phyloP scores from a whole-genome alignment of 495 filamentous ascomycete species.

The Penicillium canariense region DNA sequence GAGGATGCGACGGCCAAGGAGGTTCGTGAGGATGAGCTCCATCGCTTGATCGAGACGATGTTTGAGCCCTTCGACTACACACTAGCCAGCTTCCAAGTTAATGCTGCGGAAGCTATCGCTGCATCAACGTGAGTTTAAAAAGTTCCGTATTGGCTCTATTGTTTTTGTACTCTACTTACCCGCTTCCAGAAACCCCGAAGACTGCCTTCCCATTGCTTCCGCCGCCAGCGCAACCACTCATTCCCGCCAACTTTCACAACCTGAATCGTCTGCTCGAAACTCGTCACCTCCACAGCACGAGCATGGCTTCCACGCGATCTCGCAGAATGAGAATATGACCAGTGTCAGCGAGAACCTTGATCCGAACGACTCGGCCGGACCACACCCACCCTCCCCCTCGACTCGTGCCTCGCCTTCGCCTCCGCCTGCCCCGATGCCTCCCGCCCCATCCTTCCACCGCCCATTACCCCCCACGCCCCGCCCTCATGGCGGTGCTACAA shows the following conservation, averaged over 20 bases:
- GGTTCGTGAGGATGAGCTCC: constrained; percentile 89
- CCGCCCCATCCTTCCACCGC: constrained; percentile 38
- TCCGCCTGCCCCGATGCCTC: constrained; percentile 32
- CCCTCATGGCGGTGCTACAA: constrained; percentile 34
- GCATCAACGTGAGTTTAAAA: constrained; percentile 30
- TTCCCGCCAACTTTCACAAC: constrained; percentile 40
- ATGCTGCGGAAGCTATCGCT: constrained; percentile 44
- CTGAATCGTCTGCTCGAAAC: constrained; percentile 28
- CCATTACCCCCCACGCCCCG: constrained; percentile 31
- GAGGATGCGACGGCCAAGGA: constrained; percentile 96
- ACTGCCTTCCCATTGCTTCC: constrained; percentile 32
- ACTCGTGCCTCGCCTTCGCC: constrained; percentile 25
- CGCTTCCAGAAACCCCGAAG: constrained; percentile 40
- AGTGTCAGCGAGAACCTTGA: constrained; percentile 31
- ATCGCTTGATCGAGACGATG: constrained; percentile 89
- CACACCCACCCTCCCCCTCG: constrained; percentile 26
- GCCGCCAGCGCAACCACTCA: constrained; percentile 32
- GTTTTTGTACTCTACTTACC: not conserved
- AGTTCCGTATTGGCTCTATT: not conserved
- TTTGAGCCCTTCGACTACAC: constrained; percentile 98
- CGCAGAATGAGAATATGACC: constrained; percentile 25
- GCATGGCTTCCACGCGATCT: constrained; percentile 22
- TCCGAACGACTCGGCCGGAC: constrained; percentile 28
- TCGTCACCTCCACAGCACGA: constrained; percentile 32
- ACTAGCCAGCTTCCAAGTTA: constrained; percentile 55